phyloP scores from a whole-genome alignment of 768 basidiomycete genomes.

The Tephrocybe rancida region DNA sequence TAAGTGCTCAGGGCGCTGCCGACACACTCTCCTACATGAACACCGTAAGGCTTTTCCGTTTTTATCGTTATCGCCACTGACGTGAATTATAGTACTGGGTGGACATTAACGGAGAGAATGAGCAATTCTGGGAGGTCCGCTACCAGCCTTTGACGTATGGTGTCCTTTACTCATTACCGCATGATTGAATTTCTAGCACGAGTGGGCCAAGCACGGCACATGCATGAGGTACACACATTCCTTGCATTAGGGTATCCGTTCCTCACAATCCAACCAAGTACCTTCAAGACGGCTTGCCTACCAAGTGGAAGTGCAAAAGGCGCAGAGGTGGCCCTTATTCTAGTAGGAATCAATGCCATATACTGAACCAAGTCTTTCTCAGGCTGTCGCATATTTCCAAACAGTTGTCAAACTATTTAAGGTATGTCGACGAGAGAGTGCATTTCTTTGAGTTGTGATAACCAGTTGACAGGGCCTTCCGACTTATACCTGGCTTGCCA shows the following conservation, averaged over 20 bases:
- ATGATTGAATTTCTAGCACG: slow-evolving; percentile 54
- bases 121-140: slow-evolving; percentile 69
- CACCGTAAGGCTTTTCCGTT: slow-evolving; percentile 23
- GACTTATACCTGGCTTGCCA: slow-evolving; percentile 71
- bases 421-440: slow-evolving; percentile 29
- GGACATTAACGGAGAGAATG: slow-evolving; percentile 57
- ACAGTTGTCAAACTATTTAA: slow-evolving; percentile 61
- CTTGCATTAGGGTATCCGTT: too few relatives aligned
- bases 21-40: slow-evolving; percentile 64
- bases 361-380: background rate
- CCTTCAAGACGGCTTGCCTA: slow-evolving; percentile 58
- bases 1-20: slow-evolving; percentile 57
- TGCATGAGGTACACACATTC: slow-evolving; percentile 41
- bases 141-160: background rate
- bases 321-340: slow-evolving; percentile 48
- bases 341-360: background rate
- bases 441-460: slow-evolving; percentile 10
- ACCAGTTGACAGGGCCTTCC: slow-evolving; percentile 45
- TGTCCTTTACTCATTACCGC: slow-evolving; percentile 3
- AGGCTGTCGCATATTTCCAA: slow-evolving; percentile 73
- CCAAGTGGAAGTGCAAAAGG: slow-evolving; percentile 60
- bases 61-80: background rate
- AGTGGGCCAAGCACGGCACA: slow-evolving; percentile 73
- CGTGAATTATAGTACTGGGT: slow-evolving; percentile 56
- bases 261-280: slow-evolving; percentile 41